phyloP scores from a whole-genome alignment of 306 rosid genomes.

The Quillaja saponaria region DNA sequence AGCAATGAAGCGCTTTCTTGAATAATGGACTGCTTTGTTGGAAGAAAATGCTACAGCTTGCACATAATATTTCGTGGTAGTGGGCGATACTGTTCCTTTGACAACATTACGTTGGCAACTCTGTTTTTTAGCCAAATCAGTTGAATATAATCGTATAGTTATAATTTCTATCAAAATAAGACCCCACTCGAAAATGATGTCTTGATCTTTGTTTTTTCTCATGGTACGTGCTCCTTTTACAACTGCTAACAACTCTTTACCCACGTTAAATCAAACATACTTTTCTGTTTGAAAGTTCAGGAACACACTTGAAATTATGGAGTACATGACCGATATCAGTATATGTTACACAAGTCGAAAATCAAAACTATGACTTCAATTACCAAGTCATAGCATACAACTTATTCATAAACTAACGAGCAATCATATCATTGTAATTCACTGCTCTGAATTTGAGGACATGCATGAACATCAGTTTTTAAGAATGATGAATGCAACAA shows the following conservation, averaged over 20 bases:
- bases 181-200: slow-evolving; percentile 17
- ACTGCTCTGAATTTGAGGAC: slow-evolving; percentile 28
- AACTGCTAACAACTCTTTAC: too few species aligned
- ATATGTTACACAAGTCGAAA: neutral
- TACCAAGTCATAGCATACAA: slow-evolving; percentile 1
- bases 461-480: slow-evolving; percentile 28
- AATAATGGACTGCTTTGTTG: slow-evolving; percentile 11
- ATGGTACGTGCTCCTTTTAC: neutral
- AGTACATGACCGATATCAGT: neutral
- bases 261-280: too few species aligned
- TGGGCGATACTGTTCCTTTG: slow-evolving; percentile 26
- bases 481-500: slow-evolving; percentile 38
- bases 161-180: neutral
- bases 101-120: slow-evolving; percentile 21
- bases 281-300: too few species aligned
- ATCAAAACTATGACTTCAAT: neutral
- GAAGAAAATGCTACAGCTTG: neutral
- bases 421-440: slow-evolving; percentile 18
- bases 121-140: neutral
- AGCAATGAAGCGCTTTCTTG: slow-evolving; percentile 23
- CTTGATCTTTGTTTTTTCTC: slow-evolving; percentile 21
- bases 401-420: slow-evolving; percentile 7
- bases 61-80: neutral
- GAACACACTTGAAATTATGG: neutral
- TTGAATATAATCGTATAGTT: neutral